Evolutionary conservation across 129 eudicot genomes (phyloP), one percentile per base, ranked within the genome.

Genomic region (Artemisia argyi): DNA sequence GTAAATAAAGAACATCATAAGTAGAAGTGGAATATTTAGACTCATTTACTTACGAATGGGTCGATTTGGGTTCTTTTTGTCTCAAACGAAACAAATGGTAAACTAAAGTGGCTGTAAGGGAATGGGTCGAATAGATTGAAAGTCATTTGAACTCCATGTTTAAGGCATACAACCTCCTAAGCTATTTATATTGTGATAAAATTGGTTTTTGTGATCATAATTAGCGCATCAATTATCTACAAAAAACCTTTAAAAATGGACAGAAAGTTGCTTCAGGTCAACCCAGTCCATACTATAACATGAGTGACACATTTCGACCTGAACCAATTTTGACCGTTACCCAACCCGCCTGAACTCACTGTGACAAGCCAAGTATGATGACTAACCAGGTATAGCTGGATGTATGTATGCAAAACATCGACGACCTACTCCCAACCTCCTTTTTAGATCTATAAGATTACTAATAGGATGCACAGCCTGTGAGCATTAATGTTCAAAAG

Each of bases 391-490:
- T 69, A 93, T 85, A 60, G 98, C 92, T 13, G 98, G 97, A 81
- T 93, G 98, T 73, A 93, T 73, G 76, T 93, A 93, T 59, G 97
- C 96, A 77, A 93, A 93, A 83, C 98, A 93, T 22, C 98, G 97
- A 28, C 98, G 96, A 28, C 98, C 97, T 42, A 87, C 78, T 56
- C 97, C 98, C 71, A 93, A 75, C 62, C 98, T 93, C 80, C 97
- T 86, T 66, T 93, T 93, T 73, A 93, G 82, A 86, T 93, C 97
- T 78, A 87, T 73, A 53, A 93, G 98, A 79, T 80, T 90, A 82
- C 97, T 93, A 68, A 93, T 93, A 46, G 98, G 98, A 83, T 93
- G 98, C 66, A 93, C 98, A 76, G 98, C 98, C 98, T 90, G 87
- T 69, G 71, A 46, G 78, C 44, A 66, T 7, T 46, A 24, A 46